These are phyloP conservation scores for Penicillium canescens DNA, from an alignment of 495 filamentous ascomycete genomes.

Conservation along the genomic window DNA sequence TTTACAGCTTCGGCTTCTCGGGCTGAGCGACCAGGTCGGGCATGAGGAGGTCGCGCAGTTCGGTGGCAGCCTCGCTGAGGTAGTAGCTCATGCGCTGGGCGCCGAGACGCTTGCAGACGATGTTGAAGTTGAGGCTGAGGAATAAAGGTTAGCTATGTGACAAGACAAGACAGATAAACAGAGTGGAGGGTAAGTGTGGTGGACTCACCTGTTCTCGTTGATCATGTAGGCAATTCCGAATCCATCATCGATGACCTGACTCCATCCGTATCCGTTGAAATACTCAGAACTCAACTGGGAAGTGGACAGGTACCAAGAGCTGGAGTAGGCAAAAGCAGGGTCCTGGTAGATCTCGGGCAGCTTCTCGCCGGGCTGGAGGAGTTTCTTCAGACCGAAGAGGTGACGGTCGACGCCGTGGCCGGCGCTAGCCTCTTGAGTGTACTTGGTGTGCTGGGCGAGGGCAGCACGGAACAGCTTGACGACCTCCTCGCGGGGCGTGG, in stretches of 20 bases:
- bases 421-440: conserved; percentile 84
- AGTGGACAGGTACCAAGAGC: conserved; percentile 85
- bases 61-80: conserved; percentile 87
- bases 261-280: conserved; percentile 99
- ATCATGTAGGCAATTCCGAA: conserved; percentile 99
- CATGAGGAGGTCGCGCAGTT: conserved; percentile 85
- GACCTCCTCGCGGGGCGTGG: conserved; percentile 59
- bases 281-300: conserved; percentile 92
- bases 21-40: conserved; percentile 72
- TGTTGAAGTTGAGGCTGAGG: conserved; percentile 91
- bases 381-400: conserved; percentile 94
- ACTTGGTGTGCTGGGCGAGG: conserved; percentile 78
- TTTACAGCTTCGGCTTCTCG: conserved; percentile 84
- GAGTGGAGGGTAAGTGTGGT: background rate
- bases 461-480: conserved; percentile 79
- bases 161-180: background rate
- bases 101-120: conserved; percentile 90
- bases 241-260: conserved; percentile 93
- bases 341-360: conserved; percentile 83
- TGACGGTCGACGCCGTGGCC: conserved; percentile 95
- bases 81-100: conserved; percentile 93
- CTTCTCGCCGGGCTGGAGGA: conserved; percentile 77
- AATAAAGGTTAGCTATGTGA: conserved; percentile 17
- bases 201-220: conserved; percentile 78
- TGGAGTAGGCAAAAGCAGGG: conserved; percentile 79